A percentile compares a stretch with the other conserved stretches of the same genome.
Evolutionary conservation across 768 basidiomycete genomes (phyloP).

Genomic region (Phanerodontia chrysosporium): DNA sequence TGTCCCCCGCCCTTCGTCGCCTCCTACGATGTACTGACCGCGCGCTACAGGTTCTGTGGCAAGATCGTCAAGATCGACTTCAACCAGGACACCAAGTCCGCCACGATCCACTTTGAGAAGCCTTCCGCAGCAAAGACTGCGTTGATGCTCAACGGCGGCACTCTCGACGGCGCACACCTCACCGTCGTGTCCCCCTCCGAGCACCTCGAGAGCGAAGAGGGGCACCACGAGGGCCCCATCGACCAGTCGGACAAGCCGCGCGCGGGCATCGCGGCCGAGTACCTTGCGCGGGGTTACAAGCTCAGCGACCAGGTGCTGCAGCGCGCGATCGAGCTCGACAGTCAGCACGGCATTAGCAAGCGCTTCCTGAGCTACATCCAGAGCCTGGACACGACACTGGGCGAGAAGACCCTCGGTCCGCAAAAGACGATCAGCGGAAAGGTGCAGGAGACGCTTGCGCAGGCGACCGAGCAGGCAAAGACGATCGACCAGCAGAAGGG

Average conservation of each 20-base stretch:
- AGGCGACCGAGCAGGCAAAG: conserved; percentile 66
- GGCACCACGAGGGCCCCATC: conserved; percentile 38
- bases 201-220: conserved; percentile 46
- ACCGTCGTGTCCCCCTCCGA: conserved; percentile 65
- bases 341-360: conserved; percentile 82
- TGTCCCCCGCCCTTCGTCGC: conserved; percentile 18
- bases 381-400: conserved; percentile 64
- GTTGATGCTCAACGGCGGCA: conserved; percentile 76
- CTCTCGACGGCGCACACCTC: conserved; percentile 68
- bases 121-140: conserved; percentile 81
- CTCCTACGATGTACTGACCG: background rate
- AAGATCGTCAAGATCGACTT: conserved; percentile 70
- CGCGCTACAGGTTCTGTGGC: conserved; percentile 72
- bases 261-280: conserved; percentile 88
- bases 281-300: conserved; percentile 84
- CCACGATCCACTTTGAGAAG: conserved; percentile 84
- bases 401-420: conserved; percentile 62
- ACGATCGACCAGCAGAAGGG: conserved; percentile 83
- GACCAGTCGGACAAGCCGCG: conserved; percentile 91
- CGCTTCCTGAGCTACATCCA: conserved; percentile 81
- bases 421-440: conserved; percentile 79
- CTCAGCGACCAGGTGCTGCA: conserved; percentile 77
- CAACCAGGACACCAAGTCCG: conserved; percentile 43
- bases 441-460: conserved; percentile 56
- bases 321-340: conserved; percentile 76